Conservation (phyloP, 1,284 basidiomycete genomes). For the Rhodotorula sp. region DNA sequence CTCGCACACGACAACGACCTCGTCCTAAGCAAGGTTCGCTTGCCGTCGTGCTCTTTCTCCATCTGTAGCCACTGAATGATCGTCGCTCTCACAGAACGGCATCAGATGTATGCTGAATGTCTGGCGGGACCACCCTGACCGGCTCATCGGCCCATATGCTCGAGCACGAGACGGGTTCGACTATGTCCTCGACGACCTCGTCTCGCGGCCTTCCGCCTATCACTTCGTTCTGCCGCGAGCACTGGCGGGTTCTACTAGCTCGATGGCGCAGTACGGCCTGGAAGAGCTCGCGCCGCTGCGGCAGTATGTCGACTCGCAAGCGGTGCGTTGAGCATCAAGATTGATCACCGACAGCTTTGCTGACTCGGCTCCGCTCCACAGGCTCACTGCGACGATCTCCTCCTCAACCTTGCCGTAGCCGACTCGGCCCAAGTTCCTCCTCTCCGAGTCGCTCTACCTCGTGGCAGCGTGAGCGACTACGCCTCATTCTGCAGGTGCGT, state of each 20-base stretch:
- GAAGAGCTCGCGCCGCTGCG: background rate
- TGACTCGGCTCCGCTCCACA: background rate
- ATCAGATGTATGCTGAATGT: slow-evolving; percentile 6
- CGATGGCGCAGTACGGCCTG: background rate
- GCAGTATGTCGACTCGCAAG: slow-evolving; percentile 4
- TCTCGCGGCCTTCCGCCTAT: background rate
- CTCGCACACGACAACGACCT: slow-evolving; percentile 13
- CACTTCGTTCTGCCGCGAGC: background rate
- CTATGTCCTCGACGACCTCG: slow-evolving; percentile 8
- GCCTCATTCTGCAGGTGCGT: slow-evolving; percentile 12
- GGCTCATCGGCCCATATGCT: slow-evolving; percentile 7
- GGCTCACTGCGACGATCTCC: slow-evolving; percentile 19
- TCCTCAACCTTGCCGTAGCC: slow-evolving; percentile 3
- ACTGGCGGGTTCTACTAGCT: background rate
- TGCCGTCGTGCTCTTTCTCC: background rate
- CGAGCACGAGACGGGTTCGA: background rate
- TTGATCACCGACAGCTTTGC: background rate
- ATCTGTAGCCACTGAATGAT: too few relatives aligned
- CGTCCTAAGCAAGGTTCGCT: background rate
- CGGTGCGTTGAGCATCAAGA: background rate
- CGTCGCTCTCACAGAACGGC: background rate
- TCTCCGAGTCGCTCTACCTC: slow-evolving; percentile 10
- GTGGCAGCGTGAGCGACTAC: slow-evolving; percentile 5
- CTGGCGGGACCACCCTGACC: slow-evolving; percentile 1
- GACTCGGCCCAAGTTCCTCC: background rate